Evolutionary conservation across 2,329 filamentous ascomycete genomes (phyloP).

Genomic region (Fusarium pseudocircinatum): DNA sequence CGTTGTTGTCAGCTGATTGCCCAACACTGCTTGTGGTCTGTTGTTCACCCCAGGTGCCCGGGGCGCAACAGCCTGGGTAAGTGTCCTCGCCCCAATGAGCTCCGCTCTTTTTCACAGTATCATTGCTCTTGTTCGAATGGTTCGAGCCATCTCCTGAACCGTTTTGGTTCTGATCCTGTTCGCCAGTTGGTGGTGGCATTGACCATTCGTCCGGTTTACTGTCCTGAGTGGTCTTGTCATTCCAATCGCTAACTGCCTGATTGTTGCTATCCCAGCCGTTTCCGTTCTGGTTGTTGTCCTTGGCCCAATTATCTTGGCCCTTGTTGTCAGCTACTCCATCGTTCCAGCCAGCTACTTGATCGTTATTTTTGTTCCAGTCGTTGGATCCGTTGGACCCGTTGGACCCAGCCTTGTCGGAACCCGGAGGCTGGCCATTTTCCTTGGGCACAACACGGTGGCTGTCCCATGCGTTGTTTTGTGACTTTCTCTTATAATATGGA

Average conservation of each 20-base stretch:
- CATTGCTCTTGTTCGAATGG: constrained; percentile 32
- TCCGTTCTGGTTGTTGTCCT: constrained; percentile 1
- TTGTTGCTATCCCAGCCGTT: constrained; percentile 1
- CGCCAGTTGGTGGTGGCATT: background rate
- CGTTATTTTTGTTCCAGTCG: constrained; percentile 23
- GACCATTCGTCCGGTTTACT: constrained; percentile 1
- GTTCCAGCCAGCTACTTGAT: constrained; percentile 7
- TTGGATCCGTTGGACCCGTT: constrained; percentile 29
- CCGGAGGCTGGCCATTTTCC: background rate
- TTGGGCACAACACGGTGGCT: constrained; percentile 29
- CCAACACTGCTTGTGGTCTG: constrained; percentile 10
- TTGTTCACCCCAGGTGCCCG: background rate
- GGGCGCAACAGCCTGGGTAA: background rate
- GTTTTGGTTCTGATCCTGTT: background rate
- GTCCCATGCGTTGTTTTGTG: constrained; percentile 29
- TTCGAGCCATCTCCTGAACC: constrained; percentile 24
- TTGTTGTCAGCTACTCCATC: background rate
- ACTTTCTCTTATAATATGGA: constrained; percentile 40
- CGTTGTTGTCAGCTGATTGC: constrained; percentile 29
- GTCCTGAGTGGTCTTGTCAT: background rate
- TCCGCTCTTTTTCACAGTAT: constrained; percentile 20
- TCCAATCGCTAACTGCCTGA: constrained; percentile 12
- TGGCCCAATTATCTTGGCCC: background rate
- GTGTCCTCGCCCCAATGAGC: constrained; percentile 39
- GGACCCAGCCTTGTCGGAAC: constrained; percentile 22